A percentile compares a stretch with the other conserved stretches of the same genome.
These are phyloP conservation scores for Phtheirospermum japonicum DNA, from an alignment of 257 asterid species.

Conservation along the genomic window DNA sequence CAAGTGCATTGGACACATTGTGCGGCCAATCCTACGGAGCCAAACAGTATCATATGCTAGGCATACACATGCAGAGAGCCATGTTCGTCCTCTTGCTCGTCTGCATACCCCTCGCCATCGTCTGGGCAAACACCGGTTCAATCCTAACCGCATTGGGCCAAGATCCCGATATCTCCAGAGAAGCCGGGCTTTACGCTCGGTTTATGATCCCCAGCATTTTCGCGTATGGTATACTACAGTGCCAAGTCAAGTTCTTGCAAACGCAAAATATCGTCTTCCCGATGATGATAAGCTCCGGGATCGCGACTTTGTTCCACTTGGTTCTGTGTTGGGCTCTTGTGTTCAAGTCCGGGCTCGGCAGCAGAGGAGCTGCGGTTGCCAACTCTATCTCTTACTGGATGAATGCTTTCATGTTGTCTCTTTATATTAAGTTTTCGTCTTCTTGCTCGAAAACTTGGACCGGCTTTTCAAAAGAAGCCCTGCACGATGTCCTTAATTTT, in stretches of 20 bases:
- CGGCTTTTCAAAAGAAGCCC: slow-evolving; percentile 67
- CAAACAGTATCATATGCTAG: slow-evolving; percentile 75
- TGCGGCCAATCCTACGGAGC: slow-evolving; percentile 88
- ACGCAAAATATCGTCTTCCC: slow-evolving; percentile 74
- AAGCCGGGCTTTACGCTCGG: slow-evolving; percentile 68
- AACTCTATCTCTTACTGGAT: slow-evolving; percentile 65
- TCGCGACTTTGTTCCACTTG: slow-evolving; percentile 52
- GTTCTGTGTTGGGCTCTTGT: slow-evolving; percentile 65
- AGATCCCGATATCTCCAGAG: slow-evolving; percentile 57
- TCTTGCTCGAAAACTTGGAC: slow-evolving; percentile 66
- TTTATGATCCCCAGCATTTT: slow-evolving; percentile 68
- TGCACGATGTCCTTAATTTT: slow-evolving; percentile 43
- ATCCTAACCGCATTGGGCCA: slow-evolving; percentile 68
- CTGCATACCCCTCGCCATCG: slow-evolving; percentile 56
- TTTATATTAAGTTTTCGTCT: slow-evolving; percentile 58
- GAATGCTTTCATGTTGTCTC: slow-evolving; percentile 43
- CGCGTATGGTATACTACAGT: slow-evolving; percentile 62
- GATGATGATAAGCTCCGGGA: slow-evolving; percentile 73
- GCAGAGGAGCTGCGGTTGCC: slow-evolving; percentile 74
- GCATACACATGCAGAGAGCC: slow-evolving; percentile 84
- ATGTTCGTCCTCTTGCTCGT: slow-evolving; percentile 55
- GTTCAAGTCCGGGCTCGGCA: slow-evolving; percentile 58
- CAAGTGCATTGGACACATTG: slow-evolving; percentile 83
- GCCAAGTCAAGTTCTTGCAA: slow-evolving; percentile 77
- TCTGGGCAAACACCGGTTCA: slow-evolving; percentile 70